Base-by-base conservation (phyloP, 495 filamentous ascomycete species). In the Staphylotrichum longicolle region DNA sequence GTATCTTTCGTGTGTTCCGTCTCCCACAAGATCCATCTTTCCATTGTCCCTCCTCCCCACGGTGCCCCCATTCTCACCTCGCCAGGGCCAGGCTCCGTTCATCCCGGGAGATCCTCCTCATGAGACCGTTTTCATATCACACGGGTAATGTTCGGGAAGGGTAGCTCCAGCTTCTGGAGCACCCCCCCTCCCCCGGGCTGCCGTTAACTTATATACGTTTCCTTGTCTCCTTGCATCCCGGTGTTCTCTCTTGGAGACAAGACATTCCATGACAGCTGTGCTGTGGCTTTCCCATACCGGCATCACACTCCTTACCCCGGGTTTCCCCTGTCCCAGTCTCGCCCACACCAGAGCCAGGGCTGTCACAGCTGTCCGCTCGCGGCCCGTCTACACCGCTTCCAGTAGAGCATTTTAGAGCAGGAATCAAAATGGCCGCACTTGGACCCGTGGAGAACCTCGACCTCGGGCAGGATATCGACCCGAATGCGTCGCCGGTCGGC, bases 401-500 rank as follows among this genome's bases (percentile, higher is more conserved):
- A 47, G 37, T 10, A 35, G 33, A 42, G 42, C 32, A 35, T n/a
- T n/a, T 2, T 39, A 15, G 41, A 53, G 48, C 7, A 55, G 45
- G 35, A 6, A 39, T 35, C 48, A 53, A 35, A n/a, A 66, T 61
- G 66, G 44, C 59, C 10, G 42, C 60, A n/a, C 53, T 54, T 30
- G 50, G 63, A 20, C 35, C 65, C 32, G 64, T 73, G 61, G 68
- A 59, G 20, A 54, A 64, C 35, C 49, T 72, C 54, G 74, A 75
- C 6, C 60, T 66, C 10, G 63, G 49, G 34, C 65, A 66, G 39
- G 74, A 70, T 49, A 69, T 71, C 47, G 71, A 77, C 52, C 70
- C 70, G 20, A 75, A 74, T 54, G 69, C 67, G 44, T 78, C 77
- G 32, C 77, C 76, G 11, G 67, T 68, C 14, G 72, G 69, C 40